Conservation (phyloP, 495 filamentous ascomycete genomes). For the Choiromyces venosus region DNA sequence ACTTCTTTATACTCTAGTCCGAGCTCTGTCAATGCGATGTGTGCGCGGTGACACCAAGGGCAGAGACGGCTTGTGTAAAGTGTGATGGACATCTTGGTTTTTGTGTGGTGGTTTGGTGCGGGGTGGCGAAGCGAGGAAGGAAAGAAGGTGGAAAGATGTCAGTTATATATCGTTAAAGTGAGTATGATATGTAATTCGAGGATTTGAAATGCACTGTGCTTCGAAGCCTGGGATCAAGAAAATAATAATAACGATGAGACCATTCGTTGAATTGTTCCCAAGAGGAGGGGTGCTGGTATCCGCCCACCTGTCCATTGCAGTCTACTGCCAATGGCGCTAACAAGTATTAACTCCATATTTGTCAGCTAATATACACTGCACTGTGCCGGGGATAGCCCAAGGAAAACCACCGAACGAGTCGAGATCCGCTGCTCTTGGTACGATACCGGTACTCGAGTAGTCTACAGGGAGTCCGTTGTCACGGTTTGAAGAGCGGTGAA, state of each 20-base stretch:
- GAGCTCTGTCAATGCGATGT: constrained; percentile 70
- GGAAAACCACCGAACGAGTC: too few species aligned
- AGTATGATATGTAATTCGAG: neutral
- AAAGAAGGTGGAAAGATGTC: too few species aligned
- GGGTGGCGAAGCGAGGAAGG: neutral
- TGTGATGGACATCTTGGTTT: constrained; percentile 28
- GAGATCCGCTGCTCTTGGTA: too few species aligned
- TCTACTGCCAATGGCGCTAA: neutral
- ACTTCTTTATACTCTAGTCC: constrained; percentile 71
- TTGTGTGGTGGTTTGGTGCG: constrained; percentile 42
- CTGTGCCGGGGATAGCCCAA: neutral
- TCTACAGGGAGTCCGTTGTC: neutral
- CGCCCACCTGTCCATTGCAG: neutral
- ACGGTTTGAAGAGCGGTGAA: neutral
- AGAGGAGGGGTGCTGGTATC: neutral
- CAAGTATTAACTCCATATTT: neutral
- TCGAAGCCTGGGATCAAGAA: neutral
- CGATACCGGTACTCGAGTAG: neutral
- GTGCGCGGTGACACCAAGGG: constrained; percentile 77
- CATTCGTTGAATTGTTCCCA: neutral
- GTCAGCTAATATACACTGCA: neutral
- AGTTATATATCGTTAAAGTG: neutral
- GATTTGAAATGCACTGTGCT: neutral
- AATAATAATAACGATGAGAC: neutral
- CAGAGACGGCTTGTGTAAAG: constrained; percentile 69